Evolutionary conservation across 1,284 basidiomycete genomes (phyloP).

Genomic region (Erythrobasidium hasegawianum): DNA sequence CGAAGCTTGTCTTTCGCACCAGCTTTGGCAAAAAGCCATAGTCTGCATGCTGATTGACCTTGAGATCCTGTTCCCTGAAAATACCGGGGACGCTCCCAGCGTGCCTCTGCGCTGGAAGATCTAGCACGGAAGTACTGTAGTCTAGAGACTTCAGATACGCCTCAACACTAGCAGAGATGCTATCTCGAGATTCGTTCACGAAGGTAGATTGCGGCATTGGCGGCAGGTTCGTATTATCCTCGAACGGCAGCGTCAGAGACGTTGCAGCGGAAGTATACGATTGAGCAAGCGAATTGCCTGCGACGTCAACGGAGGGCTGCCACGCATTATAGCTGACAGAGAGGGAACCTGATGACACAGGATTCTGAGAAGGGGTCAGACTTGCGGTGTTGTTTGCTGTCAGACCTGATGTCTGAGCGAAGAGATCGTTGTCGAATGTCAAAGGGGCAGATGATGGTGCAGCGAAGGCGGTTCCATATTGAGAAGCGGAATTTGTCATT

Average conservation of each 20-base stretch:
- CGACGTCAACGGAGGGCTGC: neutral
- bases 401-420: neutral
- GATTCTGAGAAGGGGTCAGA: neutral
- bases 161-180: conserved; percentile 23
- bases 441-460: neutral
- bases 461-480: neutral
- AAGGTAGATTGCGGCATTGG: neutral
- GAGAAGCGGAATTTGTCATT: neutral
- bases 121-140: conserved; percentile 16
- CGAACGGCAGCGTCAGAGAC: neutral
- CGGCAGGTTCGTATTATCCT: neutral
- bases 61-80: conserved; percentile 26
- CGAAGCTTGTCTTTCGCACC: conserved; percentile 86
- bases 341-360: neutral
- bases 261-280: neutral
- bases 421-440: neutral
- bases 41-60: conserved; percentile 37
- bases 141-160: conserved; percentile 24
- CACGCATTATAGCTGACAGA: neutral
- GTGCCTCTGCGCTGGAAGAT: conserved; percentile 23
- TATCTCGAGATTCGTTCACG: conserved; percentile 8
- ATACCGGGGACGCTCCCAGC: conserved; percentile 34
- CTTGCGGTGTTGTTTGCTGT: neutral
- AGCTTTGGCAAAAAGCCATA: conserved; percentile 65
- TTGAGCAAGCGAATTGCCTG: neutral